Base-by-base conservation (phyloP, 345 rosid species). In the Aquilaria malaccensis region DNA sequence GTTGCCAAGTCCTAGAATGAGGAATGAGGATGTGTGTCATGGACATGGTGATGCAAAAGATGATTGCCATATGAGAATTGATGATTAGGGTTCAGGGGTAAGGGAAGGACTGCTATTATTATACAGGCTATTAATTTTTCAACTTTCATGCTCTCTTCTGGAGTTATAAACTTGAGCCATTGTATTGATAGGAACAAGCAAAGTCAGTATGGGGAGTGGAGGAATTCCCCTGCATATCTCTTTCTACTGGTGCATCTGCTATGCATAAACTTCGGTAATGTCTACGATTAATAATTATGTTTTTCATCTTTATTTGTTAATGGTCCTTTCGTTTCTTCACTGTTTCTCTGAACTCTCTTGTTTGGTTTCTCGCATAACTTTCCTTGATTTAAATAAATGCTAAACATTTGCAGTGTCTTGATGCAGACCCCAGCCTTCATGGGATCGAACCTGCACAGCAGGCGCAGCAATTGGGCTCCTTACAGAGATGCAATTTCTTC, bases 401-500 rank as follows among this genome's bases (percentile, higher is more conserved):
- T 2, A 12, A 62, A 66, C 15, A 29, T 33, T 14, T 33, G 13
- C 67, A 11, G 56, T 66, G n/a, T 57, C 65, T 55, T 62, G 66
- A 67, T 59, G 72, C 66, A 90, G 99, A 75, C 93, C 99, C 14
- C 99, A 94, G 75, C 97, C 99, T 56, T 90, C 97, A 60, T 88
- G 89, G 96, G 99, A 90, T 70, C 85, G 91, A 29, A 94, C 99
- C 37, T 94, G 99, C 62, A 90, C 97, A 2, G 96, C 97, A 3
- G 96, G 91, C 30, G 97, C 99, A 59, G 96, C 96, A 56, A 77
- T 81, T 54, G 83, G 83, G 67, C 85, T 90, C 60, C 80, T 94
- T 31, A 75, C 79, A 1, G 93, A 90, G 81, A 74, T 94, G 66
- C 90, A 86, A 43, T 69, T 73, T 49, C 79, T 86, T 53, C 87